A percentile compares a stretch with the other conserved stretches of the same genome.
phyloP scores from a whole-genome alignment of 345 rosid species.

The Murraya paniculata region DNA sequence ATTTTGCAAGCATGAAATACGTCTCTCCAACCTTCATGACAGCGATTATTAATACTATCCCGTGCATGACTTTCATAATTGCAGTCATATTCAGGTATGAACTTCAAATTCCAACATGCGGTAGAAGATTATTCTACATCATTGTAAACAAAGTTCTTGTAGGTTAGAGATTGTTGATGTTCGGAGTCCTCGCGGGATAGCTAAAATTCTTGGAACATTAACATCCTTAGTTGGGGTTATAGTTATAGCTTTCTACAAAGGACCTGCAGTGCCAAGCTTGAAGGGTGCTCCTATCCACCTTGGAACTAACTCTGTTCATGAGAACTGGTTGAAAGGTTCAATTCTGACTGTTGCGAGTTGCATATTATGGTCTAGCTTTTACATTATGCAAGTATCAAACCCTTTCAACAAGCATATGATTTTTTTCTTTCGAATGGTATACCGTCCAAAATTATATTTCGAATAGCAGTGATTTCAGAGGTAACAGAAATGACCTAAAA shows the following conservation, averaged over 20 bases:
- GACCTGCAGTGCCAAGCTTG: constrained; percentile 22
- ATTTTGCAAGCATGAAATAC: constrained; percentile 31
- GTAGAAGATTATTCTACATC: not conserved
- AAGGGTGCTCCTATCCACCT: constrained; percentile 16
- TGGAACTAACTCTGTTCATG: constrained; percentile 6
- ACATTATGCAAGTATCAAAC: constrained; percentile 27
- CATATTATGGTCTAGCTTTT: constrained; percentile 25
- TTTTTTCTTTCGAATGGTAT: not conserved
- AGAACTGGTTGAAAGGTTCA: constrained; percentile 30
- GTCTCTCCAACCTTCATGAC: constrained; percentile 31
- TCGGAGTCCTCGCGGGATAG: not conserved
- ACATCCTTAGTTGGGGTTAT: constrained; percentile 12
- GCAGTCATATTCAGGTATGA: constrained; percentile 26
- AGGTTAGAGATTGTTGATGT: constrained; percentile 9
- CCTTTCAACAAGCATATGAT: not conserved
- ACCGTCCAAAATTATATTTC: not conserved
- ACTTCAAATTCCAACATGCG: not conserved
- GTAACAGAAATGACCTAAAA: not conserved
- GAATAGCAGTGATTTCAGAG: not conserved
- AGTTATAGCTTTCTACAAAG: constrained; percentile 25
- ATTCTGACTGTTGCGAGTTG: constrained; percentile 26
- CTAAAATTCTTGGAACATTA: constrained; percentile 11
- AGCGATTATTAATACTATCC: constrained; percentile 25
- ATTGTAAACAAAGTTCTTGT: not conserved
- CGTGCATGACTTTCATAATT: constrained; percentile 19